Base-by-base conservation (phyloP, 192 early-diverging fungal genomes). In the Linnemannia elongata region DNA sequence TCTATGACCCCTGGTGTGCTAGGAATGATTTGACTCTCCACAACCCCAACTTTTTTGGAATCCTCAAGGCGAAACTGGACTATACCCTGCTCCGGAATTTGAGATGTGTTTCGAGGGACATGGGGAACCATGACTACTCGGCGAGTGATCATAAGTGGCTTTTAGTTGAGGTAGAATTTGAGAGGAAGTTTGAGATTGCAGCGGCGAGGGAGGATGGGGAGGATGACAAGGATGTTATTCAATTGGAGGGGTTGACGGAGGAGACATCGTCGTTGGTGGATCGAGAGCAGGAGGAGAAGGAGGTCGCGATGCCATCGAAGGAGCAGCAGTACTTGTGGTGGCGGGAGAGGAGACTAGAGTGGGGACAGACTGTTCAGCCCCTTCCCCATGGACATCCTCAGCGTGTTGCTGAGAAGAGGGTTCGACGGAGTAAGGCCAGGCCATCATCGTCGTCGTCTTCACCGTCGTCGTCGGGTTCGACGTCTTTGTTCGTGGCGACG, bases 81-180 rank as follows among this genome's bases (percentile, higher is more conserved):
- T 96, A 94, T 91, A 92, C 94, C 6, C 88, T 96, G 73, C 81
- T 94, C 73, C 89, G 90, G 72, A 89, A 92, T 72, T 76, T 96
- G 66, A 76, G 89, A 4, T 91, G 94, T 13, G 78, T 90, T 17
- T 74, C 83, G 6, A 81, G 91, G 45, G 82, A 83, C 77, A 92
- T 93, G 82, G 94, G 91, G 24, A 96, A 96, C 81, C 76, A 89
- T 55, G 90, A 93, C 77, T 95, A 94, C 82, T 73, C 79, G 3
- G 92, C 90, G 15, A 93, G 93, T 30, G 96, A 96, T 83, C 96
- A 96, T 80, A 92, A 93, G 44, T 95, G 93, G 87, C 78, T 96
- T 38, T 89, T 94, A 66, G 85, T 96, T 0, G 90, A 93, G 41
- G 83, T 93, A 0, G 79, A 82, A 13, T 90, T 90, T 75, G 89